Percentiles rank a stretch among this genome's conserved stretches.
Conservation (phyloP, 257 asterid genomes). For the Solanum virginianum region DNA sequence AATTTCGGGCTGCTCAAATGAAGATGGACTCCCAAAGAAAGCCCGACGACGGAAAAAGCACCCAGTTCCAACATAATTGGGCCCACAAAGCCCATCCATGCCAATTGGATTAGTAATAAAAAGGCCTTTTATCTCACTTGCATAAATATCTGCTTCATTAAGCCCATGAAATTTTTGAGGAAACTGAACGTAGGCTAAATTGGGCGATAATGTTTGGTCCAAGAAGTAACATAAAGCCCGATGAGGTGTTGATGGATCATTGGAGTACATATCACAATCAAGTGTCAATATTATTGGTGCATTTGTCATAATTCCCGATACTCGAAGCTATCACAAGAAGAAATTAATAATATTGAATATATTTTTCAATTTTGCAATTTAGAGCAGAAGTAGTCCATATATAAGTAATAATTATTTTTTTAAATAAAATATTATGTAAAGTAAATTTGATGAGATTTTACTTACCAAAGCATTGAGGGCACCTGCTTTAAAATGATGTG, state of each 20-base stretch:
- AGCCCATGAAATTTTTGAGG: slow-evolving; percentile 63
- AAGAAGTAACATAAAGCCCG: slow-evolving; percentile 31
- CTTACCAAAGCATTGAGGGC: slow-evolving; percentile 71
- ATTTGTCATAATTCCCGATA: slow-evolving; percentile 55
- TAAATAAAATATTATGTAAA: too few relatives aligned
- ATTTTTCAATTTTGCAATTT: neutral
- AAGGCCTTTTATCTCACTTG: slow-evolving; percentile 32
- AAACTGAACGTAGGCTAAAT: slow-evolving; percentile 49
- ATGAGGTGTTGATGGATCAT: slow-evolving; percentile 47
- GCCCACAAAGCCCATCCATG: slow-evolving; percentile 59
- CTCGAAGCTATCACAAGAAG: slow-evolving; percentile 38
- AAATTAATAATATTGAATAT: too few relatives aligned
- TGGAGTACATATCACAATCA: slow-evolving; percentile 82
- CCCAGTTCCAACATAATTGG: slow-evolving; percentile 60
- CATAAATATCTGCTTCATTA: slow-evolving; percentile 54
- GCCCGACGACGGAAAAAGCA: slow-evolving; percentile 53
- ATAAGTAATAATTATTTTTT: too few relatives aligned
- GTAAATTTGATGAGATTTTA: neutral
- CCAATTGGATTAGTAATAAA: slow-evolving; percentile 39
- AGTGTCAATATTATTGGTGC: slow-evolving; percentile 56
- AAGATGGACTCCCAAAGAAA: slow-evolving; percentile 48
- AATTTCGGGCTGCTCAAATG: slow-evolving; percentile 21
- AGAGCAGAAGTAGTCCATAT: neutral
- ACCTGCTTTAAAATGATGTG: slow-evolving; percentile 74
- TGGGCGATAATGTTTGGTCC: slow-evolving; percentile 21